A percentile compares a stretch with the other conserved stretches of the same genome.
Evolutionary conservation across 345 rosid species (phyloP).

Genomic region (Populus davidiana): DNA sequence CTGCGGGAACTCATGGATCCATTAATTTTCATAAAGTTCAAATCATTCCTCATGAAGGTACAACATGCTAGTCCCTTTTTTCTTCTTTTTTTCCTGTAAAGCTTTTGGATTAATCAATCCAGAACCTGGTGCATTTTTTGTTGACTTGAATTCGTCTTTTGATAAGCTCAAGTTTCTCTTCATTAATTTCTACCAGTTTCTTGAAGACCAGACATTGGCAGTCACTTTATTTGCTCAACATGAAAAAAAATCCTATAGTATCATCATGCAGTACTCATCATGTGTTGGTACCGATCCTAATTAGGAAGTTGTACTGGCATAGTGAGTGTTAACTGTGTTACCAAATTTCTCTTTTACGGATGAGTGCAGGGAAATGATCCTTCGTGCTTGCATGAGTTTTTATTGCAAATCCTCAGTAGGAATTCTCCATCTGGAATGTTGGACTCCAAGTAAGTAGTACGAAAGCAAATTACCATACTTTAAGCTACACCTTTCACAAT

Average conservation of each 20-base stretch:
- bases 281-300: background rate
- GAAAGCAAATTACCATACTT: background rate
- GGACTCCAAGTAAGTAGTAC: slow-evolving; percentile 68
- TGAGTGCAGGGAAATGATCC: slow-evolving; percentile 79
- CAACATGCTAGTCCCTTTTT: background rate
- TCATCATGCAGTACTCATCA: background rate
- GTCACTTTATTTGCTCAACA: background rate
- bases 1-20: slow-evolving; percentile 91
- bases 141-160: background rate
- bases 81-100: background rate
- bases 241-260: background rate
- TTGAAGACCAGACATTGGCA: background rate
- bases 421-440: slow-evolving; percentile 61
- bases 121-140: background rate
- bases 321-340: background rate
- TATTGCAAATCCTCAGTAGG: slow-evolving; percentile 1
- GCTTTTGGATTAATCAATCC: background rate
- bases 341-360: background rate
- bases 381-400: slow-evolving; percentile 31
- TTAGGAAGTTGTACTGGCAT: background rate
- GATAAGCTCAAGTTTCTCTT: background rate
- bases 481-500: background rate
- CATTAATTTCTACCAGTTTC: background rate
- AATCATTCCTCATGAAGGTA: slow-evolving; percentile 80
- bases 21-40: slow-evolving; percentile 61